These are phyloP conservation scores for Cryptococcus floricola DNA, from an alignment of 1,284 basidiomycete species.

Conservation along the genomic window DNA sequence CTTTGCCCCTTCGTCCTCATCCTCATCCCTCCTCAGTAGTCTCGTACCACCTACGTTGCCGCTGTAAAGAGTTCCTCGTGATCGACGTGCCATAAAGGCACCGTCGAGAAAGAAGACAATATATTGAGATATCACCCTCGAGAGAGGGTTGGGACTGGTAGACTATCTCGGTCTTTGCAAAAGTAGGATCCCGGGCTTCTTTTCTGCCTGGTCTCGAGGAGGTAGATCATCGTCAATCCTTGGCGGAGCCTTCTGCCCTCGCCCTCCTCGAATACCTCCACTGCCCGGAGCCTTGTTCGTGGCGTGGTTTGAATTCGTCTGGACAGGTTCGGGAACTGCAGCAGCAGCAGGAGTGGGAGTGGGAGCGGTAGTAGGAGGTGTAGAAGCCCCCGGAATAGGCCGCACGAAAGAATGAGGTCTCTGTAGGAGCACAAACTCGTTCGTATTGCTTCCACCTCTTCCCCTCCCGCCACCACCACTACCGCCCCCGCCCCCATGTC, in stretches of 20 bases:
- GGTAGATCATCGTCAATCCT: neutral
- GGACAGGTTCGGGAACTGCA: neutral
- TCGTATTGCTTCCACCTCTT: slow-evolving; percentile 8
- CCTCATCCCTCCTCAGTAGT: too few relatives aligned
- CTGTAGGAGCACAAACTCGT: slow-evolving; percentile 39
- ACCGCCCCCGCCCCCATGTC: slow-evolving; percentile 7
- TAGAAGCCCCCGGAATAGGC: neutral
- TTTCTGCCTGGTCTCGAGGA: neutral
- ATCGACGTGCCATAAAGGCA: too few relatives aligned
- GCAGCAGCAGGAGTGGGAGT: neutral
- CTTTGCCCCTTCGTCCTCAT: too few relatives aligned
- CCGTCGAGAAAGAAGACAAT: too few relatives aligned
- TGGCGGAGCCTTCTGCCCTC: neutral
- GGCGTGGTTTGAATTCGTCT: neutral
- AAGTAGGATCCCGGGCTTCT: slow-evolving; percentile 17
- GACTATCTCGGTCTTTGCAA: slow-evolving; percentile 23
- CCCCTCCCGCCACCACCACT: slow-evolving; percentile 19
- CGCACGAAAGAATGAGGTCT: slow-evolving; percentile 33
- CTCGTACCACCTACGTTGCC: too few relatives aligned
- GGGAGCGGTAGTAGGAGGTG: slow-evolving; percentile 3
- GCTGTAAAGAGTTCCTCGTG: too few relatives aligned
- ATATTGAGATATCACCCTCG: too few relatives aligned
- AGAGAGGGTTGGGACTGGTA: neutral
- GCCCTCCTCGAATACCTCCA: neutral
- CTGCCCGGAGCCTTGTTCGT: neutral